Base-by-base conservation (phyloP, 78 protist genomes). In the Guillardia theta region DNA sequence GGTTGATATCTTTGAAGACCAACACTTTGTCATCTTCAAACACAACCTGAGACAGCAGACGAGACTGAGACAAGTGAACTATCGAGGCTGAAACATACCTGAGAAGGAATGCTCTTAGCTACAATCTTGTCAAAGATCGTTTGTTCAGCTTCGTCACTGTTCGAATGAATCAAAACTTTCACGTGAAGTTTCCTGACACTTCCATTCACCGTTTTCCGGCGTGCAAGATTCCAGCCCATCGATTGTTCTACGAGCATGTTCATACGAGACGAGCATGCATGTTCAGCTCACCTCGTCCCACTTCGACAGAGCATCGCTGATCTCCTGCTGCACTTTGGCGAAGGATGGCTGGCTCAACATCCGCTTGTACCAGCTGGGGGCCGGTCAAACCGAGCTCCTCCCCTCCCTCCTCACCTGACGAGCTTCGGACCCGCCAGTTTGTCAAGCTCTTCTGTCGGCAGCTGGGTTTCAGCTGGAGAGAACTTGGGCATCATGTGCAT, bases 81-180 rank as follows among this genome's bases (percentile, higher is more conserved):
- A 15, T 15, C 58, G 58, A 10, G 15, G 10, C 58, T 50, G 58
- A 10, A 19, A 50, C 58, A 15, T 15, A 58, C 27, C 21, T 6
- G 70, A 24, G 2, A 6, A 58, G 21, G 27, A 3, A 30, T 0
- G 70, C 39, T 43, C 5, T 24, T 22, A 36, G 22, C 83, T 22
- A 76, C 27, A 70, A 95, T 80, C 48, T 37, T 21, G 88, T 64
- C 96, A 18, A 95, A 95, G 93, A 95, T 19, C 2, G 96, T 95
- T 30, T 44, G 24, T 0, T 44, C 46, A 2, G 87, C 88, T 1
- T 5, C 30, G 88, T 92, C 94, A 4, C 93, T 58, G 70, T 6
- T 1, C 6, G 3, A 27, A 8, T 9, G 27, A 58, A 9, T 3
- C 39, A 1, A 6, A 24, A 58, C n/a, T n/a, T n/a, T n/a, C n/a